Base-by-base conservation (phyloP, 768 basidiomycete genomes). In the Paxillus involutus region DNA sequence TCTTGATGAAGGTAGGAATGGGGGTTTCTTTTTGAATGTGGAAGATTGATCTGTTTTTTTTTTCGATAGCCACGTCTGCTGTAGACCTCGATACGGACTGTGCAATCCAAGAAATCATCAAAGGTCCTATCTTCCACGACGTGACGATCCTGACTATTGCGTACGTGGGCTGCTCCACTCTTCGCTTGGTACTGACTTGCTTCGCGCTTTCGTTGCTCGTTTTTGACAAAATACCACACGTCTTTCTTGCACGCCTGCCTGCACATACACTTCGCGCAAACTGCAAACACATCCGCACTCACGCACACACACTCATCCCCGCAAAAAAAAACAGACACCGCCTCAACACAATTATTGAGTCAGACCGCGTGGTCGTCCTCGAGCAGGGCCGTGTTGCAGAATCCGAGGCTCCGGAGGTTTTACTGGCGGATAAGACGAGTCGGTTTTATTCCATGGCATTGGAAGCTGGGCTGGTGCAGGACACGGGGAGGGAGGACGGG, bases 31-130 rank as follows among this genome's bases (percentile, higher is more conserved):
- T 5, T 24, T 14, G 46, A 36, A 29, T 44, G n/a, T 9, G 43
- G 24, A 19, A 40, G 46, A 32, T 33, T 53, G 43, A 49, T 46
- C 12, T 14, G 44, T 49, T 32, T 11, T 1, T 56, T 57, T 51
- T 26, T 46, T 26, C 48, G 7, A 35, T 55, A 89, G 90, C 92
- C 3, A 95, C 92, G 6, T 91, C 87, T 36, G 91, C 92, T 17
- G 91, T 95, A 47, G 94, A 95, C 69, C 74, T 94, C 33, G 91
- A 95, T 64, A 95, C 93, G 9, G 94, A 96, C 66, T 80, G 80
- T 53, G 88, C 88, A 29, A 90, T 95, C 58, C 94, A 97, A 74
- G 84, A 86, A 11, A 93, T 94, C 57, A 89, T 96, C 44, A 80
- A 84, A 26, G 91, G 93, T 7, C 80, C 86, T 5, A 80, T 87